These are phyloP conservation scores for Hypsizygus marmoreus DNA, from an alignment of 768 basidiomycete species.

Conservation along the genomic window DNA sequence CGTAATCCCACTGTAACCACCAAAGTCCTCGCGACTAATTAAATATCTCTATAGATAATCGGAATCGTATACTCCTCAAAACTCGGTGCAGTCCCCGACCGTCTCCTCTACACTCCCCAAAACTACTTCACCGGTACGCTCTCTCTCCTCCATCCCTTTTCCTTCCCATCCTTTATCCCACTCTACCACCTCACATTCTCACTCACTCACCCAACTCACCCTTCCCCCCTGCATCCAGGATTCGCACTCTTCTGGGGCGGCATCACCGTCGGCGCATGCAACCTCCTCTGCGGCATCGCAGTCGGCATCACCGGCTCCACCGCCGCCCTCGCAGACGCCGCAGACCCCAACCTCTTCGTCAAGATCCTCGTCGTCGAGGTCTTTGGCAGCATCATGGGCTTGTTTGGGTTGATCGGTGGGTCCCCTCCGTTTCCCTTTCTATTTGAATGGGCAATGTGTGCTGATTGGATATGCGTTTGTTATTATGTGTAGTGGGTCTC, in stretches of 20 bases:
- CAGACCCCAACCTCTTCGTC: constrained; percentile 92
- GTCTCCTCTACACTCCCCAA: constrained; percentile 74
- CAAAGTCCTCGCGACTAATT: constrained; percentile 1
- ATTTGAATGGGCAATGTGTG: not conserved
- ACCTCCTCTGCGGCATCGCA: constrained; percentile 90
- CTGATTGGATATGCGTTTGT: constrained; percentile 5
- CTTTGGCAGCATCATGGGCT: constrained; percentile 86
- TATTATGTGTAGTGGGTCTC: constrained; percentile 63
- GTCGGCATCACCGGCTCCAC: constrained; percentile 96
- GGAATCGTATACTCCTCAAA: constrained; percentile 95
- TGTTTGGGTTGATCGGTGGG: constrained; percentile 92
- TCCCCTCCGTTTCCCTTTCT: constrained; percentile 15
- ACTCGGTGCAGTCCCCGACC: constrained; percentile 59
- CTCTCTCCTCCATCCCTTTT: not conserved
- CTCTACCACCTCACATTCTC: too few relatives aligned
- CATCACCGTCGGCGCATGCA: constrained; percentile 90
- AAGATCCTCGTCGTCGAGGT: constrained; percentile 97
- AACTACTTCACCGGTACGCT: constrained; percentile 89
- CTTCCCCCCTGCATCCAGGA: constrained; percentile 43
- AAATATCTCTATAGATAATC: constrained; percentile 65
- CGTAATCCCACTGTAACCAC: not conserved
- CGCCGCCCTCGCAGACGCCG: constrained; percentile 92
- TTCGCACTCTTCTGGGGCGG: constrained; percentile 98
- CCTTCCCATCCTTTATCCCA: too few relatives aligned
- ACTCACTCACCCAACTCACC: not conserved